Evolutionary conservation across 2,329 filamentous ascomycete genomes (phyloP), one percentile per base, ranked within the genome.

Genomic region (Hypoxylon sp.): DNA sequence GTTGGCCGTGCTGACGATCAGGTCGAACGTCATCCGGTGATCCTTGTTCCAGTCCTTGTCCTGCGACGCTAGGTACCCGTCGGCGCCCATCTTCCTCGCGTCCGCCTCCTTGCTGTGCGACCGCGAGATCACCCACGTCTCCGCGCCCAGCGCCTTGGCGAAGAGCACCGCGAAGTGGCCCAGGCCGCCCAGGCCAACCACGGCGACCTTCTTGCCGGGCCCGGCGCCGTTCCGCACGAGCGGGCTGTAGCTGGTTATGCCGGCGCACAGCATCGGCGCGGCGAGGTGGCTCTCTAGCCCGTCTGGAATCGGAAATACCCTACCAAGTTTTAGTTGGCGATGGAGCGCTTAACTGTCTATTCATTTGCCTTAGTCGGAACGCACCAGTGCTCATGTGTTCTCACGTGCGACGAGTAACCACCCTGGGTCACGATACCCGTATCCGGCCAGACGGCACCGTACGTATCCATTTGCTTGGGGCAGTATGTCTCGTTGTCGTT

Each of bases 181-280:
- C 58, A 92, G 85, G 11, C 89, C 89, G 17, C 89, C 89, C 68
- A 93, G 81, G 65, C 91, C 91, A 7, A 93, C 86, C 64, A 94
- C 86, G 37, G 85, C 91, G 20, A 93, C 87, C 80, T 92, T 92
- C 82, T 91, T 92, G 65, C 92, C 92, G 0, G 90, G 90, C 0
- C 91, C 91, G 62, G 85, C 85, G 20, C 91, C 91, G 73, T 93
- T 89, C 50, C 92, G 86, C 67, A 91, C 89, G 13, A 97, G 83
- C 1, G 93, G 92, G 63, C 87, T 90, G 80, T 89, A 96, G 62
- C 88, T 88, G 3, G 93, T 96, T 68, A 96, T 83, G 67, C 93
- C 93, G 41, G 91, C 93, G 78, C 93, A 96, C 70, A 95, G 84
- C 90, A 94, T 93, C 8, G 91, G 91, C 1, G 91, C 92, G 1